phyloP scores from a whole-genome alignment of 2,329 filamentous ascomycete genomes.

The Phialophora chinensis region DNA sequence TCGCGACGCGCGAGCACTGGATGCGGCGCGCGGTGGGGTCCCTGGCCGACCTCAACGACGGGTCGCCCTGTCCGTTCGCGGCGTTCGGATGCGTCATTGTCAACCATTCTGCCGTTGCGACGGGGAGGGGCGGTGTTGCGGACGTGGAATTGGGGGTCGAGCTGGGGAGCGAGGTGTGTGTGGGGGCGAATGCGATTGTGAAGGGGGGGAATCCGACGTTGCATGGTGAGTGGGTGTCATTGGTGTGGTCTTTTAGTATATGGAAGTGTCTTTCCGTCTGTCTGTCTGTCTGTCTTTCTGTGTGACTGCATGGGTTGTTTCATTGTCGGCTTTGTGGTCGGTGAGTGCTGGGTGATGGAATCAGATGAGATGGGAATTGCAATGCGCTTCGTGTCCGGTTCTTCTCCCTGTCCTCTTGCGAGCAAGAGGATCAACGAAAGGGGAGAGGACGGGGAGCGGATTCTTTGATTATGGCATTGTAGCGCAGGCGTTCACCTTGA shows the following conservation, averaged over 20 bases:
- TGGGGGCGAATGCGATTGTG: conserved; percentile 56
- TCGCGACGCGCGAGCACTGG: conserved; percentile 55
- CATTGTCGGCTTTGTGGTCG: too few relatives aligned
- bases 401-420: too few relatives aligned
- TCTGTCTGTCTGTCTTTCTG: too few relatives aligned
- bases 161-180: conserved; percentile 51
- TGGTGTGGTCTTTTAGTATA: background rate
- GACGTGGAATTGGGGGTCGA: background rate
- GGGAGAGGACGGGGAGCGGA: too few relatives aligned
- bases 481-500: too few relatives aligned
- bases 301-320: too few relatives aligned
- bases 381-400: too few relatives aligned
- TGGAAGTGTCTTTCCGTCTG: background rate
- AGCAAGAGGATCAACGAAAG: too few relatives aligned
- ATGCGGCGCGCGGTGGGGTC: conserved; percentile 59
- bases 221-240: conserved; percentile 50
- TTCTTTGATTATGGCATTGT: too few relatives aligned
- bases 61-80: conserved; percentile 58
- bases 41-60: conserved; percentile 45
- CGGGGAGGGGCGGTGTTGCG: conserved; percentile 22
- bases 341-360: too few relatives aligned
- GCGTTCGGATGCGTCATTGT: conserved; percentile 63
- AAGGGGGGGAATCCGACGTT: conserved; percentile 58
- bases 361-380: too few relatives aligned
- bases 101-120: conserved; percentile 55